Conservation (phyloP, 192 early-diverging fungal genomes). For the Phlyctochytrium arcticum region DNA sequence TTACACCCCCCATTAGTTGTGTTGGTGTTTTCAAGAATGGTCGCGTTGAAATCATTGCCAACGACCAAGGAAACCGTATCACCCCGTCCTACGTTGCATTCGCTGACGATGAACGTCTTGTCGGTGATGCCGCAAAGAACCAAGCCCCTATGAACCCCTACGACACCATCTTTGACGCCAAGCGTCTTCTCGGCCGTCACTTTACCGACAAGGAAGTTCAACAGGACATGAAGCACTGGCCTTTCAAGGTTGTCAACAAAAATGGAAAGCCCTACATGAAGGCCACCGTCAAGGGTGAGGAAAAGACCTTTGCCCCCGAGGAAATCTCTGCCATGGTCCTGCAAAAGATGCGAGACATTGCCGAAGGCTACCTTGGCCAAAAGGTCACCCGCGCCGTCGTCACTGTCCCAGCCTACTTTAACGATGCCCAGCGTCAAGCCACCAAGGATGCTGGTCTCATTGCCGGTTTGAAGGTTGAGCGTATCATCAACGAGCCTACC, state of each 20-base stretch:
- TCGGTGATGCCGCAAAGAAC: constrained; percentile 95
- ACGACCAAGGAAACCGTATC: constrained; percentile 93
- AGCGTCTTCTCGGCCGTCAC: constrained; percentile 86
- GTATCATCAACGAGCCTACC: constrained; percentile 93
- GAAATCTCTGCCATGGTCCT: constrained; percentile 98
- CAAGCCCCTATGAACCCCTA: constrained; percentile 81
- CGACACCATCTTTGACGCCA: constrained; percentile 92
- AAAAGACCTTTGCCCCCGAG: constrained; percentile 85
- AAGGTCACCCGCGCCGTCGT: constrained; percentile 91
- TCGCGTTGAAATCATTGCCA: constrained; percentile 95
- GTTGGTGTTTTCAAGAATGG: constrained; percentile 92
- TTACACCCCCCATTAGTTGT: constrained; percentile 58
- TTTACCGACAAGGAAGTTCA: constrained; percentile 89
- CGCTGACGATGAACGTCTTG: constrained; percentile 85
- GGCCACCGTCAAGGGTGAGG: constrained; percentile 81
- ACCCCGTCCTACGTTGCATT: constrained; percentile 94
- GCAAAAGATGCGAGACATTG: constrained; percentile 90
- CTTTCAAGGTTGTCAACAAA: constrained; percentile 84
- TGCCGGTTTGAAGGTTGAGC: constrained; percentile 76
- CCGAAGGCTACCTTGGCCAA: constrained; percentile 80
- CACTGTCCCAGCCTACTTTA: constrained; percentile 97
- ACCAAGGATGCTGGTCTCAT: constrained; percentile 88
- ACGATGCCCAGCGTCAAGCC: constrained; percentile 92
- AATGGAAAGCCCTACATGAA: constrained; percentile 78
- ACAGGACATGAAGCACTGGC: constrained; percentile 91